phyloP scores from a whole-genome alignment of 192 early-diverging fungal genomes.

The Diversispora eburnea region DNA sequence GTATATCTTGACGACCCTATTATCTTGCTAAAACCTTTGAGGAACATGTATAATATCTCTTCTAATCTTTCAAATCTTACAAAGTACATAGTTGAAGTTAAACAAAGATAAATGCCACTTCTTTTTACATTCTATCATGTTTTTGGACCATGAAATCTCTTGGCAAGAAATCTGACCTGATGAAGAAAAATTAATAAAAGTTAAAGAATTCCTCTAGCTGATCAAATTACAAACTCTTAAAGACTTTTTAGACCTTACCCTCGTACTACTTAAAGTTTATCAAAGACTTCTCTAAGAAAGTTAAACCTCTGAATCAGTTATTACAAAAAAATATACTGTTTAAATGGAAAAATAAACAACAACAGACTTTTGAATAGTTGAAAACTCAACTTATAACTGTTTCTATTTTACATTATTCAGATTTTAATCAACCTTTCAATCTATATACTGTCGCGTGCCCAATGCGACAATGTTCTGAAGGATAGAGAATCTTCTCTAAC shows the following conservation, averaged over 20 bases:
- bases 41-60: conserved; percentile 34
- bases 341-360: no score
- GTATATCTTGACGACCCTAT: conserved; percentile 47
- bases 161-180: background rate
- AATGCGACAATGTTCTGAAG: no score
- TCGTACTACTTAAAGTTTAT: background rate
- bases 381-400: no score
- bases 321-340: background rate
- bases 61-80: background rate
- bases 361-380: no score
- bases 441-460: no score
- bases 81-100: background rate
- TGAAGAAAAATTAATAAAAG: background rate
- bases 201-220: background rate
- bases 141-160: background rate
- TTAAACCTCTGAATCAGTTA: background rate
- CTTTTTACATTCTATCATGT: background rate
- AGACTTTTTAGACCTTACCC: background rate
- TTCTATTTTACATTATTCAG: no score
- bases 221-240: background rate
- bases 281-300: background rate
- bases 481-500: no score
- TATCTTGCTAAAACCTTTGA: conserved; percentile 35
- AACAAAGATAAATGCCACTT: background rate
- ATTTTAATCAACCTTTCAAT: no score